Base-by-base conservation (phyloP, 169 alveolate genomes). In the Cryptosporidium meleagridis region DNA sequence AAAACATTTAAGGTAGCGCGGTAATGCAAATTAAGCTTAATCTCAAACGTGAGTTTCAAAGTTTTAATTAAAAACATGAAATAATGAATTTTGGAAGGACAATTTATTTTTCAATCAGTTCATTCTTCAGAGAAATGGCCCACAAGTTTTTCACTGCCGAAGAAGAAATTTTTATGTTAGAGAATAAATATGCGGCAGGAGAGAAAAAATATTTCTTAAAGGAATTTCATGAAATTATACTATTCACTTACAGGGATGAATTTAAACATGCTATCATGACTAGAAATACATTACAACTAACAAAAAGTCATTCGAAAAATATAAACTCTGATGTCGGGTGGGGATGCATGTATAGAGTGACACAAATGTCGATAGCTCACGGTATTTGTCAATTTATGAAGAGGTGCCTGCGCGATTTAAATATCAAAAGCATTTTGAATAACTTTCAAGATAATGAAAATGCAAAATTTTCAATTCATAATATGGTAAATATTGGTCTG, bases 321-420 rank as follows among this genome's bases (percentile, higher is more conserved):
- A 51, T 29, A 23, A 80, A 75, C 14, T 26, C 89, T 1, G 89
- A 80, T 48, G 7, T 80, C 12, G 89, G 89, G 9, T 80, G 89
- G 89, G 89, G 89, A 1, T 80, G 89, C 44, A 80, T 80, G 89
- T 37, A 59, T 65, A 80, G 89, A 65, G 89, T 80, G 9, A 44
- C 55, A 0, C 89, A 80, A 62, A 80, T 80, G 89, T 41, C 80
- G 14, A 62, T 80, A 12, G 3, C 29, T 16, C 44, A 62, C 10
- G 89, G 89, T 44, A 41, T 80, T 26, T 39, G 59, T n/a, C 31
- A 29, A 39, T 62, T 26, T 62, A 14, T 59, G 26, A 80, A 59
- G 65, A 80, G 31, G 16, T 29, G 0, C 7, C 10, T 37, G 55
- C 6, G 55, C 10, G 5, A 73, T 10, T 31, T 23, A 16, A 58